These are phyloP conservation scores for Marsdenia floribunda DNA, from an alignment of 257 asterid species.

Conservation along the genomic window DNA sequence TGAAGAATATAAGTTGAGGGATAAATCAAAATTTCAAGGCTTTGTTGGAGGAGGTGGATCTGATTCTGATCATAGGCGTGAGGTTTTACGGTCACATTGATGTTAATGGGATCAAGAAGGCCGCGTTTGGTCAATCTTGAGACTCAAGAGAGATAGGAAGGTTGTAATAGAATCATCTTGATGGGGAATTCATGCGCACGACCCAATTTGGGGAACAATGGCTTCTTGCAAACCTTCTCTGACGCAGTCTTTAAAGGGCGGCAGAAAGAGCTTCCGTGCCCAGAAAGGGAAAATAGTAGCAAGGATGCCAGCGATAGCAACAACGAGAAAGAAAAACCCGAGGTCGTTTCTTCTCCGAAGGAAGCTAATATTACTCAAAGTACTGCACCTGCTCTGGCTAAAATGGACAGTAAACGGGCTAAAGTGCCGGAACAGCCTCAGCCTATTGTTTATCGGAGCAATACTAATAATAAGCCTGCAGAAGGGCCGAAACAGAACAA, in stretches of 20 bases:
- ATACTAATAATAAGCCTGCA: slow-evolving; percentile 14
- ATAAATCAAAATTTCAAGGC: background rate
- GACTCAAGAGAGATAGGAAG: slow-evolving; percentile 29
- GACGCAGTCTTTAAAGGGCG: slow-evolving; percentile 56
- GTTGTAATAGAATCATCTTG: slow-evolving; percentile 23
- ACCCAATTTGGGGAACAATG: slow-evolving; percentile 64
- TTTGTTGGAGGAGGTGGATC: slow-evolving; percentile 10
- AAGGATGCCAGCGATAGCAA: slow-evolving; percentile 8
- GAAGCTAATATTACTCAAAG: background rate
- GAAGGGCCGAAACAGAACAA: slow-evolving; percentile 20
- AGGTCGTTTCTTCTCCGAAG: background rate
- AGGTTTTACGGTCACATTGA: background rate
- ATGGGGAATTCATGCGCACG: slow-evolving; percentile 77
- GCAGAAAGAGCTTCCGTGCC: slow-evolving; percentile 41
- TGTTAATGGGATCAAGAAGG: slow-evolving; percentile 35
- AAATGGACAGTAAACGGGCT: slow-evolving; percentile 4
- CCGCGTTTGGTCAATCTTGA: slow-evolving; percentile 19
- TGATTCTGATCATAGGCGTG: slow-evolving; percentile 7
- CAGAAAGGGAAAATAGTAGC: slow-evolving; percentile 29
- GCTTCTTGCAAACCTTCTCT: slow-evolving; percentile 69
- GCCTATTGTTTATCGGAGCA: slow-evolving; percentile 4
- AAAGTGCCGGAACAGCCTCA: slow-evolving; percentile 9
- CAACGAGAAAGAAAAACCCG: slow-evolving; percentile 16
- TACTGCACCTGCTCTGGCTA: slow-evolving; percentile 1
- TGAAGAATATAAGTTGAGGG: background rate